Conservation (phyloP, 257 asterid species). For the Petrea volubilis region DNA sequence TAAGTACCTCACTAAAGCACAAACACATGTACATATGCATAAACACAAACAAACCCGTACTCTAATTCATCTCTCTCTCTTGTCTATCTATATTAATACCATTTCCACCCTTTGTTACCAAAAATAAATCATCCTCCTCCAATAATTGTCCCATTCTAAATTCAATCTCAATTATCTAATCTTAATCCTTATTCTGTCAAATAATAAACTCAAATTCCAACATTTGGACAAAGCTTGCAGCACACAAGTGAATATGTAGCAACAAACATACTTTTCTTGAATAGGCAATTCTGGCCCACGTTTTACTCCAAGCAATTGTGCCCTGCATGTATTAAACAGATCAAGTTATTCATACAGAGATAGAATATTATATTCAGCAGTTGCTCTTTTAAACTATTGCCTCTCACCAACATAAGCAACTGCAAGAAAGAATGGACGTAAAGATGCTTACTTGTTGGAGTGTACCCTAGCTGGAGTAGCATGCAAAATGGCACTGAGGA, state of each 20-base stretch:
- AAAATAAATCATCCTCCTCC: no score
- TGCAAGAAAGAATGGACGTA: constrained; percentile 2
- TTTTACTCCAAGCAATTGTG: constrained; percentile 38
- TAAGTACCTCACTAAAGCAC: constrained; percentile 2
- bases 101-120: no score
- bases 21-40: not conserved
- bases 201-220: no score
- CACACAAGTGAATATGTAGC: constrained; percentile 28
- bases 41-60: constrained; percentile 4
- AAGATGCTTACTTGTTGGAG: constrained; percentile 54
- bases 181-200: no score
- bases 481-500: constrained; percentile 94
- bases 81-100: no score
- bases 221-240: constrained; percentile 25
- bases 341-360: not conserved
- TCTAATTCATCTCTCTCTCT: no score
- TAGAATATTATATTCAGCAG: constrained; percentile 12
- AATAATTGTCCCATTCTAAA: no score
- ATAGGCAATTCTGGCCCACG: constrained; percentile 67
- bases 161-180: no score
- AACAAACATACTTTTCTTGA: constrained; percentile 64
- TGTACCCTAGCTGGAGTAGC: constrained; percentile 95
- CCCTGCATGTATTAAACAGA: constrained; percentile 56
- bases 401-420: constrained; percentile 20
- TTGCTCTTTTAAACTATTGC: constrained; percentile 7